Percentiles rank a stretch among this genome's conserved stretches.
Conservation (phyloP, 2,329 filamentous ascomycete species). For the Ascosphaera apis region DNA sequence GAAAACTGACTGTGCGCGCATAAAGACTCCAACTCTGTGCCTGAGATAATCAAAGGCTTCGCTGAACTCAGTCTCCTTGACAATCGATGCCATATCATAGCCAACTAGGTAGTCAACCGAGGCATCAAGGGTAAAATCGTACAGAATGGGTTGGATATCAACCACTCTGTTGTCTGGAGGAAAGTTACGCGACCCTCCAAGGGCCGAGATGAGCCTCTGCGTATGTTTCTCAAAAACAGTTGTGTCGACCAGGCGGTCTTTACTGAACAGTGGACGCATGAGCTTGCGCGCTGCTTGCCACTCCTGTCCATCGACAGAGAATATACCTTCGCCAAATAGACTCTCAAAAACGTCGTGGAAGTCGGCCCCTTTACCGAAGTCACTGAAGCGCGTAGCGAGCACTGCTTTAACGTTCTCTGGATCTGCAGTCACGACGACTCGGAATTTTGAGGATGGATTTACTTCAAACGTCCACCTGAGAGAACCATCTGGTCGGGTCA, state of each 20-base stretch:
- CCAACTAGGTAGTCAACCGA: slow-evolving; percentile 73
- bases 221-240: slow-evolving; percentile 65
- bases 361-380: slow-evolving; percentile 55
- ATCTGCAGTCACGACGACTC: slow-evolving; percentile 56
- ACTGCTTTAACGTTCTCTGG: slow-evolving; percentile 82
- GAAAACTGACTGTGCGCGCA: slow-evolving; percentile 32
- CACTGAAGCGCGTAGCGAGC: slow-evolving; percentile 62
- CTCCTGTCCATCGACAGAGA: slow-evolving; percentile 52
- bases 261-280: slow-evolving; percentile 68
- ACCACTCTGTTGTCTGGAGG: slow-evolving; percentile 24
- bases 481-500: slow-evolving; percentile 17
- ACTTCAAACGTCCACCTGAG: slow-evolving; percentile 43
- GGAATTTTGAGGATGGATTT: slow-evolving; percentile 15
- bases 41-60: slow-evolving; percentile 63
- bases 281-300: slow-evolving; percentile 73
- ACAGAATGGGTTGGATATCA: slow-evolving; percentile 57
- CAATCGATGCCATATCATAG: slow-evolving; percentile 39
- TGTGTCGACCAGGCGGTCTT: slow-evolving; percentile 63
- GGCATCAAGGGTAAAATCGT: slow-evolving; percentile 61
- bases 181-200: slow-evolving; percentile 26
- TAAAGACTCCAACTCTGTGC: slow-evolving; percentile 43
- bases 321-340: slow-evolving; percentile 70
- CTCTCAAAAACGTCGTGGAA: slow-evolving; percentile 57
- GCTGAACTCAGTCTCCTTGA: slow-evolving; percentile 47
- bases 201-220: slow-evolving; percentile 43